Evolutionary conservation across 257 asterid species (phyloP).

Genomic region (Solanum pinnatisectum): DNA sequence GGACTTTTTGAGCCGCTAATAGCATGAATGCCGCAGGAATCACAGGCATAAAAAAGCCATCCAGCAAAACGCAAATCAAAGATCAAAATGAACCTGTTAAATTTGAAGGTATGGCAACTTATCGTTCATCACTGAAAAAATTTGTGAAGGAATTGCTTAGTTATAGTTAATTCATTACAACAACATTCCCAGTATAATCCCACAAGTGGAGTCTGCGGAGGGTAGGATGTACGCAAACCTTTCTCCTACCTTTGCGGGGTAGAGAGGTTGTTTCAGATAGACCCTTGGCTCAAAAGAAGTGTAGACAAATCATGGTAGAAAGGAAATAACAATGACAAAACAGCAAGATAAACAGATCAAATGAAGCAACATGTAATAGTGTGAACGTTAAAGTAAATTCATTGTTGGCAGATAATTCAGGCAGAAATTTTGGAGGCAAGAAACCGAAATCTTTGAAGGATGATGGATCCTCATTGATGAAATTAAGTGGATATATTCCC

Average conservation of each 20-base stretch:
- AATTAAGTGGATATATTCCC: conserved; percentile 61
- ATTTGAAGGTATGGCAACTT: conserved; percentile 39
- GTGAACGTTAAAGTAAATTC: background rate
- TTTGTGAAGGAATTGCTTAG: background rate
- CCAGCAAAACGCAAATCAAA: conserved; percentile 43
- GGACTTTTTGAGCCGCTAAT: conserved; percentile 6
- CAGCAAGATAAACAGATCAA: background rate
- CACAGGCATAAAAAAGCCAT: conserved; percentile 43
- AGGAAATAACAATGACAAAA: background rate
- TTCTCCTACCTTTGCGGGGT: background rate
- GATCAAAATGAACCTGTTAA: conserved; percentile 48
- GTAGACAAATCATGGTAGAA: background rate
- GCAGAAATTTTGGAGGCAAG: conserved; percentile 52
- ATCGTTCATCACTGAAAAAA: background rate
- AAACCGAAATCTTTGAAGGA: conserved; percentile 43
- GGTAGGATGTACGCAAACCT: background rate
- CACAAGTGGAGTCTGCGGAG: background rate
- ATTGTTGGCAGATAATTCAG: conserved; percentile 32
- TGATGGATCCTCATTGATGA: conserved; percentile 54
- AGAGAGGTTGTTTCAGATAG: background rate
- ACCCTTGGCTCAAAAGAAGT: background rate
- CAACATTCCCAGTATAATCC: background rate
- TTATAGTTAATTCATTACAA: background rate
- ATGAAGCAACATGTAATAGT: background rate
- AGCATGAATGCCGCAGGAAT: conserved; percentile 32